Conservation (phyloP, 2,329 filamentous ascomycete species). For the Fusarium mangiferae region DNA sequence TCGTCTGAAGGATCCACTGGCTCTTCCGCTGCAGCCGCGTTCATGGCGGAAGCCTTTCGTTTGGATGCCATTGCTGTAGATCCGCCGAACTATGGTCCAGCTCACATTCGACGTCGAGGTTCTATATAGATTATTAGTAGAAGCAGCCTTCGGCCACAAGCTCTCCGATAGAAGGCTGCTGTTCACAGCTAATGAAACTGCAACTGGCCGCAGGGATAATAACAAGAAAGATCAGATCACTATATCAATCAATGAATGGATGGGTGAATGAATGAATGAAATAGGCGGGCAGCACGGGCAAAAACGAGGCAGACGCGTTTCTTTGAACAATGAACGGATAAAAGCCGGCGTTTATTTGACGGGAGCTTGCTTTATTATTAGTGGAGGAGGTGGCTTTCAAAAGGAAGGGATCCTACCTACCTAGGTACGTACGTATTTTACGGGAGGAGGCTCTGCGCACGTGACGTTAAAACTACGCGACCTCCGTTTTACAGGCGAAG, state of each 20-base stretch:
- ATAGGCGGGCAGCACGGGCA: slow-evolving; percentile 27
- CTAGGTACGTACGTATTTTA: not conserved
- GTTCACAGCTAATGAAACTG: slow-evolving; percentile 15
- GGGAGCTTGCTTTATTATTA: not conserved
- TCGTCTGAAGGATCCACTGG: slow-evolving; percentile 94
- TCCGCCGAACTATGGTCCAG: slow-evolving; percentile 21
- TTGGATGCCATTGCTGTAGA: slow-evolving; percentile 82
- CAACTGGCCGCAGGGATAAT: not conserved
- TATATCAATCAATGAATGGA: not conserved
- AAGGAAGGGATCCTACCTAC: not conserved
- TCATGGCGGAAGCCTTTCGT: slow-evolving; percentile 84
- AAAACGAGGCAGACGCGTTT: slow-evolving; percentile 34
- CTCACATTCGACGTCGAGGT: slow-evolving; percentile 31
- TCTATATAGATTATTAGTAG: slow-evolving; percentile 31
- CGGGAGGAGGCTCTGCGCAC: slow-evolving; percentile 46
- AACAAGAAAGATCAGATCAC: not conserved
- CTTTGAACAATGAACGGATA: slow-evolving; percentile 37
- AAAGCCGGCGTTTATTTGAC: slow-evolving; percentile 34
- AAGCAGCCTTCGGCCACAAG: not conserved
- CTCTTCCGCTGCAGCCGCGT: slow-evolving; percentile 75
- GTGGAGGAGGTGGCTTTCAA: not conserved
- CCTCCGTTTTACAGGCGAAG: slow-evolving; percentile 44
- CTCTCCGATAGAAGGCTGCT: slow-evolving; percentile 4
- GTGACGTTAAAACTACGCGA: slow-evolving; percentile 58
- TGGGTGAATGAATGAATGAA: slow-evolving; percentile 3